Percentiles rank a stretch among this genome's conserved stretches.
These are phyloP conservation scores for Sanguinoderma infundibulare DNA, from an alignment of 1,284 basidiomycete genomes.

Conservation along the genomic window DNA sequence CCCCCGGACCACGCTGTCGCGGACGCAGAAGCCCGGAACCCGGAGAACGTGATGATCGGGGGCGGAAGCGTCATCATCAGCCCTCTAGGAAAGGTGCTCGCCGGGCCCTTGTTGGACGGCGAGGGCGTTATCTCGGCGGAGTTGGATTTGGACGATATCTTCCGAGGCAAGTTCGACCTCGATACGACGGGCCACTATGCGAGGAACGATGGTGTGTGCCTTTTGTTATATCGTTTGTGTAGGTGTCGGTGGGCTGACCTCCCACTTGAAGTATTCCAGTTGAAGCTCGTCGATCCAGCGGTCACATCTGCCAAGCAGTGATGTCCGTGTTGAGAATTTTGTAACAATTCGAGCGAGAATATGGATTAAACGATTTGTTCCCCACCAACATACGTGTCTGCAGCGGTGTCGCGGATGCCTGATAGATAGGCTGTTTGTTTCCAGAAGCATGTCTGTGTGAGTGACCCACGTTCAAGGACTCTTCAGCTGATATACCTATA, in stretches of 20 bases:
- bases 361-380: background rate
- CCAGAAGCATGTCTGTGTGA: background rate
- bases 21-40: slow-evolving; percentile 42
- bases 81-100: slow-evolving; percentile 70
- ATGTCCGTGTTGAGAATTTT: background rate
- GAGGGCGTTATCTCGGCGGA: slow-evolving; percentile 71
- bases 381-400: background rate
- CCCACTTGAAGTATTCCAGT: slow-evolving; percentile 28
- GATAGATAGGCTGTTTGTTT: too few species aligned
- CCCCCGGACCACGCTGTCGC: slow-evolving; percentile 57
- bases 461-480: background rate
- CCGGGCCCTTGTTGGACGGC: slow-evolving; percentile 64
- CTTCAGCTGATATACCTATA: background rate
- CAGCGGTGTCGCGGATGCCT: too few species aligned
- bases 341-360: background rate
- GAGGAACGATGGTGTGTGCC: slow-evolving; percentile 58
- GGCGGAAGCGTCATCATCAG: slow-evolving; percentile 74
- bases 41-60: slow-evolving; percentile 64
- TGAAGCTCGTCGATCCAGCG: slow-evolving; percentile 16
- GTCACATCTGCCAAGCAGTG: slow-evolving; percentile 4
- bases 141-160: slow-evolving; percentile 62
- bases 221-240: background rate
- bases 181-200: slow-evolving; percentile 76
- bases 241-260: background rate
- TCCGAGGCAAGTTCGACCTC: slow-evolving; percentile 74